These are phyloP conservation scores for Metarhizium brunneum DNA, from an alignment of 2,329 filamentous ascomycete species.

Conservation along the genomic window DNA sequence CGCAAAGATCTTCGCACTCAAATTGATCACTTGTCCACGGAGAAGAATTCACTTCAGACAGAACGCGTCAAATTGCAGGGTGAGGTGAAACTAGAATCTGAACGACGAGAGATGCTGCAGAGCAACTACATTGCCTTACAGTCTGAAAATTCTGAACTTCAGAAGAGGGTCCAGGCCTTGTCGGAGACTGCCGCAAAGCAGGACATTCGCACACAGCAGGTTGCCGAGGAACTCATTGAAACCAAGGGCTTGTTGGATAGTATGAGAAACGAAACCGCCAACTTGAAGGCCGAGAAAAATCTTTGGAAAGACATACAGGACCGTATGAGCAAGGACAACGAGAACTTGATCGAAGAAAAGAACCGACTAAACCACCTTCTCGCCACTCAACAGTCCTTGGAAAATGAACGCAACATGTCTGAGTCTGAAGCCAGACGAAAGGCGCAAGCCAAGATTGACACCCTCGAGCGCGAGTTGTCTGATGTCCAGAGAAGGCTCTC, in stretches of 20 bases:
- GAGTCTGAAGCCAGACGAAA: constrained; percentile 77
- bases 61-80: constrained; percentile 74
- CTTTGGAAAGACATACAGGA: constrained; percentile 92
- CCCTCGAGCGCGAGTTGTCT: constrained; percentile 68
- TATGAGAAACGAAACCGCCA: constrained; percentile 81
- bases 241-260: constrained; percentile 74
- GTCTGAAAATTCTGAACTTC: constrained; percentile 74
- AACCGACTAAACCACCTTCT: constrained; percentile 74
- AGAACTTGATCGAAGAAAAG: constrained; percentile 74
- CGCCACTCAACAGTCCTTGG: constrained; percentile 74
- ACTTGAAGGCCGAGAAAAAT: constrained; percentile 89
- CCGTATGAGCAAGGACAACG: constrained; percentile 80
- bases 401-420: constrained; percentile 82
- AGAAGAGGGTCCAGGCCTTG: constrained; percentile 68
- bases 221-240: constrained; percentile 87
- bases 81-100: constrained; percentile 70
- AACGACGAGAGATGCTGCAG: constrained; percentile 83
- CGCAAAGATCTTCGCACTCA: constrained; percentile 77
- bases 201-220: constrained; percentile 82
- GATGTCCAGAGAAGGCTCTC: constrained; percentile 74
- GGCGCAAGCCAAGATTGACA: constrained; percentile 68
- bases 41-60: constrained; percentile 73
- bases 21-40: constrained; percentile 67
- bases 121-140: constrained; percentile 79
- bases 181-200: constrained; percentile 82